Conservation (phyloP, 2,329 filamentous ascomycete species). For the Fulvia fulva region DNA sequence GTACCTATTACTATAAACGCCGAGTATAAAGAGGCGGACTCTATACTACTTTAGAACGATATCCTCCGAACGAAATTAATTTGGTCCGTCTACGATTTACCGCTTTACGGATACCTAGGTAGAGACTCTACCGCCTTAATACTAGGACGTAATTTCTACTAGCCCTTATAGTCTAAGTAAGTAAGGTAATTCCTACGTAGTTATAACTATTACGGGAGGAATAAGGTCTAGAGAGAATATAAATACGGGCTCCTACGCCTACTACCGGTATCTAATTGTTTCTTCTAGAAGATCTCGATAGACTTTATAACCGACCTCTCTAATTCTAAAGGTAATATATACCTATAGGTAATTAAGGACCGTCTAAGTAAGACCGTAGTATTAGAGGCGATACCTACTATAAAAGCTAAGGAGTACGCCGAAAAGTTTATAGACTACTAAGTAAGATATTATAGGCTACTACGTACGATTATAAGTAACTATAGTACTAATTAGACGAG, state of each 20-base stretch:
- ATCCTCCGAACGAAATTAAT: neutral
- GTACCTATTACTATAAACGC: neutral
- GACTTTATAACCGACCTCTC: neutral
- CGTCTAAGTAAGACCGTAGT: neutral
- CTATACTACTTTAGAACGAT: neutral
- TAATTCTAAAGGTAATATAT: neutral
- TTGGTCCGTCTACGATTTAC: neutral
- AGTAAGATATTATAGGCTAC: neutral
- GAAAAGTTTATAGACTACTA: neutral
- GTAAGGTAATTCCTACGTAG: neutral
- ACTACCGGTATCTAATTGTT: neutral
- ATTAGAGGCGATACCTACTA: neutral
- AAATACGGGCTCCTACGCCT: neutral
- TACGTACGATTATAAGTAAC: neutral
- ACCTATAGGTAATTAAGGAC: neutral
- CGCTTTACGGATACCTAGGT: neutral
- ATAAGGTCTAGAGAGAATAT: neutral
- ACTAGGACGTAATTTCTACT: neutral
- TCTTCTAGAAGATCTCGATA: too few species aligned
- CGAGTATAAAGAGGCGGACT: neutral
- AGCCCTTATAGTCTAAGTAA: neutral
- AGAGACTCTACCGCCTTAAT: neutral
- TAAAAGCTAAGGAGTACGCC: too few species aligned
- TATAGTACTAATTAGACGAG: neutral
- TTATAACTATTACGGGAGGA: neutral